phyloP scores from a whole-genome alignment of 306 rosid genomes.

The Vigna trinervia region DNA sequence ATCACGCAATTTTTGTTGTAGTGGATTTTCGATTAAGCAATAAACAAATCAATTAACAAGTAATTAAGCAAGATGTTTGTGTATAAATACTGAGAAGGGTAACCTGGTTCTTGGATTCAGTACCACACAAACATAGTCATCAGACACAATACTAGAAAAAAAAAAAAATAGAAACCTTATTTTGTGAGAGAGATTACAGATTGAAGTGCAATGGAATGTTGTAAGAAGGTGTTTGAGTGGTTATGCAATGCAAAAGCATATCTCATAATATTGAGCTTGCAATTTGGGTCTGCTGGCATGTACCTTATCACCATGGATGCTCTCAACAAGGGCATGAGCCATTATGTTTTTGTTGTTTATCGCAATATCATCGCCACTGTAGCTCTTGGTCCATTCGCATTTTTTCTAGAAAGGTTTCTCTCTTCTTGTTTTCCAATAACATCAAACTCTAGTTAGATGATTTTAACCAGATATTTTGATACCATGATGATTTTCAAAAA shows the following conservation, averaged over 20 bases:
- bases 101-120: slow-evolving; percentile 28
- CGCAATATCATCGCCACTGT: slow-evolving; percentile 77
- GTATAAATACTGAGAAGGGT: slow-evolving; percentile 41
- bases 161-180: background rate
- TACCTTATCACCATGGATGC: slow-evolving; percentile 73
- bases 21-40: slow-evolving; percentile 43
- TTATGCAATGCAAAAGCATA: slow-evolving; percentile 53
- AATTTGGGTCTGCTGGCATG: slow-evolving; percentile 93
- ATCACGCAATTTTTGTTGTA: slow-evolving; percentile 10
- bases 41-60: background rate
- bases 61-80: background rate
- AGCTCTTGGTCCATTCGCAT: slow-evolving; percentile 77
- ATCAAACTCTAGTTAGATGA: no score
- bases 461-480: no score
- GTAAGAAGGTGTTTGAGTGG: slow-evolving; percentile 31
- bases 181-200: background rate
- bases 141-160: background rate
- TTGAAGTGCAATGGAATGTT: slow-evolving; percentile 19
- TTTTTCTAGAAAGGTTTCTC: slow-evolving; percentile 71
- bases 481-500: no score
- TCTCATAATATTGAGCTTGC: slow-evolving; percentile 68
- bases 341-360: slow-evolving; percentile 75
- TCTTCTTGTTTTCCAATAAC: background rate
- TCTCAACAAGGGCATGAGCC: slow-evolving; percentile 81
- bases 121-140: slow-evolving; percentile 22